Conservation (phyloP, 176 grass and related monocot species). For the Tuctoria greenei region DNA sequence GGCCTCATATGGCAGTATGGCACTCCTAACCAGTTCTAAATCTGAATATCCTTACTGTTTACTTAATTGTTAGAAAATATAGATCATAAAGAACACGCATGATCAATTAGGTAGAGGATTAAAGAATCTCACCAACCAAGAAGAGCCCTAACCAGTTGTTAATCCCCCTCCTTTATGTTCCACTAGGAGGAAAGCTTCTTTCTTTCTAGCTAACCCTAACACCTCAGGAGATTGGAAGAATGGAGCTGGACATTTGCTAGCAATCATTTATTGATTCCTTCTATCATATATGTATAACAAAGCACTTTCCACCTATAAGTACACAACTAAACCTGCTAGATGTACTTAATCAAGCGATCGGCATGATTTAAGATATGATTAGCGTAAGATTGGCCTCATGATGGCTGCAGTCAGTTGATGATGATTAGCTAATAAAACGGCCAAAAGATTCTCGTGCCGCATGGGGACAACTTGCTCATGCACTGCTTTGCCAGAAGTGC, state of each 20-base stretch:
- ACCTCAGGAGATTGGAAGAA: conserved; percentile 46
- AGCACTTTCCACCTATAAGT: conserved; percentile 46
- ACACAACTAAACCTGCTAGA: conserved; percentile 44
- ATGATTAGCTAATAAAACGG: conserved; percentile 35
- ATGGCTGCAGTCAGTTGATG: conserved; percentile 36
- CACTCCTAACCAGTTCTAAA: conserved; percentile 10
- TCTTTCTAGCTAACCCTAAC: conserved; percentile 51
- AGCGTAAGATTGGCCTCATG: conserved; percentile 48
- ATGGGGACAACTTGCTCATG: conserved; percentile 49
- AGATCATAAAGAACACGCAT: conserved; percentile 23
- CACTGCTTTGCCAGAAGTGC: conserved; percentile 47
- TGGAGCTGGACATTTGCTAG: conserved; percentile 37
- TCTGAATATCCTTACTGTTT: conserved; percentile 9
- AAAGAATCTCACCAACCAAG: conserved; percentile 8
- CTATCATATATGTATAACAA: conserved; percentile 33
- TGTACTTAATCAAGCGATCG: conserved; percentile 49
- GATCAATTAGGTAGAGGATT: conserved; percentile 36
- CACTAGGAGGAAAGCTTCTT: conserved; percentile 48
- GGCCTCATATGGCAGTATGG: background rate
- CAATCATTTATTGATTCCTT: conserved; percentile 51
- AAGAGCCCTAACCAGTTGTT: conserved; percentile 39
- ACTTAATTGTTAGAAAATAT: conserved; percentile 1
- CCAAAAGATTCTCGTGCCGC: conserved; percentile 40
- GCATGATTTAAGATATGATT: conserved; percentile 56
- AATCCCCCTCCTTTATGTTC: conserved; percentile 46